These are phyloP conservation scores for Seiridium unicorne DNA, from an alignment of 2,329 filamentous ascomycete species.

Conservation along the genomic window DNA sequence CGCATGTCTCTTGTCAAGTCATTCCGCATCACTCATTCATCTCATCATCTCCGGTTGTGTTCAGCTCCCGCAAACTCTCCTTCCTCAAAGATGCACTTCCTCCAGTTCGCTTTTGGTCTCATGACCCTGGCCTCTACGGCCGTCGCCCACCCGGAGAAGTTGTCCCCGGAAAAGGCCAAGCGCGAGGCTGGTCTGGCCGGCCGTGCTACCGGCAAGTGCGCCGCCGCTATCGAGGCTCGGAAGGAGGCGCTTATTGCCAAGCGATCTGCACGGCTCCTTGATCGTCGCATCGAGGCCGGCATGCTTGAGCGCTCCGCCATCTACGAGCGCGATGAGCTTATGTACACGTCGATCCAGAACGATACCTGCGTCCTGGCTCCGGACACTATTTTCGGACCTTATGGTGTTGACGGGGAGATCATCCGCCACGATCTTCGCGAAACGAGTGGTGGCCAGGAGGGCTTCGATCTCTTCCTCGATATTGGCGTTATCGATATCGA, in stretches of 20 bases:
- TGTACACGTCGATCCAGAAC: conserved; percentile 6
- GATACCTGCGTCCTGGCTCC: conserved; percentile 6
- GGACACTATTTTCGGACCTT: conserved; percentile 3
- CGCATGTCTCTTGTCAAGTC: too few species aligned
- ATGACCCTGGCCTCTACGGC: too few species aligned
- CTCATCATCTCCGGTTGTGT: too few species aligned
- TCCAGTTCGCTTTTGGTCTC: too few species aligned
- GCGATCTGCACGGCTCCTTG: not conserved
- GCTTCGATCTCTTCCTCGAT: conserved; percentile 3
- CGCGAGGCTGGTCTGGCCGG: conserved; percentile 3
- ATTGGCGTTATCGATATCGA: conserved; percentile 7
- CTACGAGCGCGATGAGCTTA: not conserved
- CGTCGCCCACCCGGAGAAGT: not conserved
- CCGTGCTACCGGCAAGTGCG: conserved; percentile 5
- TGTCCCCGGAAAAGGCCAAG: conserved; percentile 7
- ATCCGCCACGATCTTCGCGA: conserved; percentile 5
- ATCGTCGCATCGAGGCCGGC: not conserved
- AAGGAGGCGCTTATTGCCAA: not conserved
- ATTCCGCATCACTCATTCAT: too few species aligned
- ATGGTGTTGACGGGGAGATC: conserved; percentile 6
- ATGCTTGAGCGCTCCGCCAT: not conserved
- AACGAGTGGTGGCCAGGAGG: not conserved
- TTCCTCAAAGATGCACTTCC: too few species aligned
- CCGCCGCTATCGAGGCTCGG: conserved; percentile 4
- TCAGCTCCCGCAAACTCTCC: too few species aligned